Evolutionary conservation across 306 rosid genomes (phyloP), one percentile per base, ranked within the genome.

Genomic region (Rubus parviflorus): DNA sequence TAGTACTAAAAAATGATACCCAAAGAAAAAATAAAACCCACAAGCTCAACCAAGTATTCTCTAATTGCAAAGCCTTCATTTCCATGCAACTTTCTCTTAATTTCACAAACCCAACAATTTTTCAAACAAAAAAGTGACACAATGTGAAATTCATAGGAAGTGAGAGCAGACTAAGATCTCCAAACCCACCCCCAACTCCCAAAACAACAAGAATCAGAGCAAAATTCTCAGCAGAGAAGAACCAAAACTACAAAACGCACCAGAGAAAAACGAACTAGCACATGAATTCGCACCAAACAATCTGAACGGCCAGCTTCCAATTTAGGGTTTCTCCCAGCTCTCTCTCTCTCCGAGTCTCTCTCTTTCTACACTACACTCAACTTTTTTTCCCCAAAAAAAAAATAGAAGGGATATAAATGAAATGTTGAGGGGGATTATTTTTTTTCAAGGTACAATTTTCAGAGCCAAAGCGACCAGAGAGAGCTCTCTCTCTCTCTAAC

Each of bases 211-310:
- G 17, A 76, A 58, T 76, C 35, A 43, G 43, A 56, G 43, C 51
- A 52, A 19, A 74, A 75, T n/a, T 46, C 12, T 7, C 40, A 75
- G 10, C 37, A 9, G 35, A 74, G 23, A 62, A 38, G 73, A 51
- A 15, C 7, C 46, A 40, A 14, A 48, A 68, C 4, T 13, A 35
- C n/a, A 68, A 79, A 89, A 89, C 89, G 83, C 75, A 85, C 89
- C 78, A 75, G 80, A 42, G 53, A 14, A 10, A 53, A 53, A 47
- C n/a, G 81, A 83, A 20, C 81, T 70, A 73, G 82, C 65, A 74
- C 42, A 75, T 41, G 76, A 81, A 48, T 67, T 35, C 25, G 79
- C 23, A 79, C 23, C 45, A 17, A 25, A 56, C 2, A 68, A 8
- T 7, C 25, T 5, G 35, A n/a, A 22, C 57, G 69, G 57, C 45